phyloP scores from a whole-genome alignment of 768 basidiomycete species.

The Suillus brevipes region DNA sequence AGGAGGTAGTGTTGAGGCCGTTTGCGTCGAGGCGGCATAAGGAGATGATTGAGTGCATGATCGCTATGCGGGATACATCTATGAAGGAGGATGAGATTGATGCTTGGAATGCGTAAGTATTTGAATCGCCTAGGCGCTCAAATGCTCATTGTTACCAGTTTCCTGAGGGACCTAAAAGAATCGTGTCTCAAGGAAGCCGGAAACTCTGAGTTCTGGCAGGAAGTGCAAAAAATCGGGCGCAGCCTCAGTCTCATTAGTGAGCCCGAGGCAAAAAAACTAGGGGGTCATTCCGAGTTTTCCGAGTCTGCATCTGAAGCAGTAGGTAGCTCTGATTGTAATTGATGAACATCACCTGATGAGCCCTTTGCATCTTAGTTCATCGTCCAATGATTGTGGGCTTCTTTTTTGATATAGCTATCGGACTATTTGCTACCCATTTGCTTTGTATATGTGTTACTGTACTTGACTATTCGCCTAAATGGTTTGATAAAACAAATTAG shows the following conservation, averaged over 20 bases:
- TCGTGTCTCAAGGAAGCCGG: conserved; percentile 56
- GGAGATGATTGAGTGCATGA: conserved; percentile 77
- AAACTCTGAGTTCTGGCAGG: conserved; percentile 68
- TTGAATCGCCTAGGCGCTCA: not conserved
- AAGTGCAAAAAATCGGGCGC: conserved; percentile 51
- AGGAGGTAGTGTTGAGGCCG: conserved; percentile 66
- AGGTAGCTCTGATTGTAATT: conserved; percentile 18
- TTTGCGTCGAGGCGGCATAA: conserved; percentile 67
- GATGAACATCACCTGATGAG: not conserved
- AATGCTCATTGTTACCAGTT: conserved; percentile 40
- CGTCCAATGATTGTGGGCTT: conserved; percentile 18
- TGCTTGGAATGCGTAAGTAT: conserved; percentile 71
- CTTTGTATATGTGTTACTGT: not conserved
- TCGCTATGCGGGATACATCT: conserved; percentile 62
- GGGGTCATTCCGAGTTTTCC: conserved; percentile 56
- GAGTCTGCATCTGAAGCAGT: conserved; percentile 60
- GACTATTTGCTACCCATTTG: conserved; percentile 16
- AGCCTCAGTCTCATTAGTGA: conserved; percentile 60
- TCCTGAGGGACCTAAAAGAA: conserved; percentile 57
- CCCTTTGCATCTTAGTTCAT: conserved; percentile 23
- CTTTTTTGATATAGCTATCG: conserved; percentile 5
- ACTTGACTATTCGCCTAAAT: not conserved
- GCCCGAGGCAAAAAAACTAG: conserved; percentile 58
- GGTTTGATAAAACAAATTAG: not conserved
- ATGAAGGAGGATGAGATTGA: conserved; percentile 81